Evolutionary conservation across 2,329 filamentous ascomycete species (phyloP).

Genomic region (Aureobasidium sp.): DNA sequence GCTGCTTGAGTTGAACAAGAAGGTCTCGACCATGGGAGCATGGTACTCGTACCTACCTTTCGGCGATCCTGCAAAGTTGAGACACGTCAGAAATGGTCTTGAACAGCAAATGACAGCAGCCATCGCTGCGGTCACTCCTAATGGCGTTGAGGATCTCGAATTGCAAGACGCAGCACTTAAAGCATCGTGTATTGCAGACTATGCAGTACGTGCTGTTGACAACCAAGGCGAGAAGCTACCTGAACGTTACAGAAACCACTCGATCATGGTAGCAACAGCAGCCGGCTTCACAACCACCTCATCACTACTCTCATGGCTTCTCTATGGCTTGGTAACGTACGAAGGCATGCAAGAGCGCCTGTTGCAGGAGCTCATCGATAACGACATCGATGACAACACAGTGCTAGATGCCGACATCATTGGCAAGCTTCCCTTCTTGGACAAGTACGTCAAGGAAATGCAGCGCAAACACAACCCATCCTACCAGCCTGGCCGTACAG

Average conservation of each 20-base stretch:
- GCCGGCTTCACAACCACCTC: conserved; percentile 56
- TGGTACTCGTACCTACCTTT: conserved; percentile 53
- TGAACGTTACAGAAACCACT: conserved; percentile 31
- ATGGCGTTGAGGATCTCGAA: conserved; percentile 28
- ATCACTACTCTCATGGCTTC: conserved; percentile 50
- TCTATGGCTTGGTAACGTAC: conserved; percentile 48
- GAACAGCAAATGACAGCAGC: conserved; percentile 33
- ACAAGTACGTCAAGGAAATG: conserved; percentile 54
- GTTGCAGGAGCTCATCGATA: conserved; percentile 47
- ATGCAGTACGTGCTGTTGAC: conserved; percentile 46
- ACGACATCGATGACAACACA: conserved; percentile 28
- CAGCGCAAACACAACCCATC: conserved; percentile 53
- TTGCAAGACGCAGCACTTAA: conserved; percentile 32
- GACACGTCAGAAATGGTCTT: conserved; percentile 27
- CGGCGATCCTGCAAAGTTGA: conserved; percentile 44
- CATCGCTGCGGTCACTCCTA: conserved; percentile 29
- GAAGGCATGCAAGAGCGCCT: conserved; percentile 49
- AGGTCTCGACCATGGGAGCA: conserved; percentile 44
- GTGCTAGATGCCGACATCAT: conserved; percentile 30
- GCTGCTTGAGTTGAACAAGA: conserved; percentile 50
- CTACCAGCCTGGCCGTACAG: conserved; percentile 52
- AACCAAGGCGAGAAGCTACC: conserved; percentile 48
- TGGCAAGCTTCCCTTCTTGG: conserved; percentile 43
- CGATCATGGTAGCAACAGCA: conserved; percentile 45
- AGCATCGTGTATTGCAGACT: conserved; percentile 37